These are phyloP conservation scores for Leptographium lundbergii DNA, from an alignment of 2,329 filamentous ascomycete genomes.

Conservation along the genomic window DNA sequence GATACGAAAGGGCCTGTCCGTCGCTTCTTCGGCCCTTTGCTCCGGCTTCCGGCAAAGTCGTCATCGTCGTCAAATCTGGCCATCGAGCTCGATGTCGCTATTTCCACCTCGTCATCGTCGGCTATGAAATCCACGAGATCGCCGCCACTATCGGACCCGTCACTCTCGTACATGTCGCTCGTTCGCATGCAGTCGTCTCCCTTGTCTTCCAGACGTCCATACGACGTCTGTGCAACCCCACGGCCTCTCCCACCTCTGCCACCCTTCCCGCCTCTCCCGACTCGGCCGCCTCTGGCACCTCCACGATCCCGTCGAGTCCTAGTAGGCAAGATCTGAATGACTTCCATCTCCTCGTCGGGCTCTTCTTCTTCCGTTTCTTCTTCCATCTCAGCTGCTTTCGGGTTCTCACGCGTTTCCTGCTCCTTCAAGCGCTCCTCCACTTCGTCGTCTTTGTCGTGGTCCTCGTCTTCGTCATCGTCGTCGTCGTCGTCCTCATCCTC, in stretches of 20 bases:
- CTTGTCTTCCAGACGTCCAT: slow-evolving; percentile 25
- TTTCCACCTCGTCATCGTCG: slow-evolving; percentile 26
- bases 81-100: slow-evolving; percentile 1
- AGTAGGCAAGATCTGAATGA: not conserved
- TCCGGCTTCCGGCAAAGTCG: not conserved
- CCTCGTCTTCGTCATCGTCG: slow-evolving; percentile 2
- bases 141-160: slow-evolving; percentile 34
- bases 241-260: slow-evolving; percentile 4
- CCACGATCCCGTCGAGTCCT: slow-evolving; percentile 6
- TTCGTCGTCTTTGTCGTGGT: not conserved
- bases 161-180: slow-evolving; percentile 31
- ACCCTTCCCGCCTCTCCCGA: slow-evolving; percentile 9
- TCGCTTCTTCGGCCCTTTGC: too few relatives aligned
- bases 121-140: slow-evolving; percentile 47
- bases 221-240: slow-evolving; percentile 10
- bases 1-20: not conserved
- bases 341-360: slow-evolving; percentile 1
- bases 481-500: slow-evolving; percentile 6
- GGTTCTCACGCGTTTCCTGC: not conserved
- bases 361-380: not conserved
- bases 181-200: slow-evolving; percentile 40
- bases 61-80: not conserved
- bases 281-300: slow-evolving; percentile 3
- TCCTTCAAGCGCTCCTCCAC: not conserved
- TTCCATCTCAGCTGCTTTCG: not conserved